Evolutionary conservation across 805 yeast genomes (phyloP), one percentile per base, ranked within the genome.

Genomic region (Suhomyces pyralidae): DNA sequence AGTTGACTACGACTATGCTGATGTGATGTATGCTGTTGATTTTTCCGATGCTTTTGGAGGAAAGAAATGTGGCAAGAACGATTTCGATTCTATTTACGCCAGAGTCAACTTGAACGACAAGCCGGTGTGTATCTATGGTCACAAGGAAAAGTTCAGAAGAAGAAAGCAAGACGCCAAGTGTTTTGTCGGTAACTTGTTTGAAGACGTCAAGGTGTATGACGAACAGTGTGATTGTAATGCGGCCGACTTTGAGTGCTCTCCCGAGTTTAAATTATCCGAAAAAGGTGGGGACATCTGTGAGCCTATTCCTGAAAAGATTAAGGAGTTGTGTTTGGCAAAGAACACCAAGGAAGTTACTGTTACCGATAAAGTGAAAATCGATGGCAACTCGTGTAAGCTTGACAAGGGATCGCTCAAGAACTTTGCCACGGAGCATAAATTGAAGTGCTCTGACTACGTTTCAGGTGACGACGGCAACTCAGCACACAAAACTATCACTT

Each of bases 171-270:
- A 78, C 45, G 80, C 92, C 1, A 63, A 82, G 53, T 90, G 97
- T 73, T 80, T 80, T 63, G 81, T 82, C 10, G 74, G 74, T 51
- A 71, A 73, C 45, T 61, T 78, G 15, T 81, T 69, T 57, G 73
- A 73, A 22, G 84, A 82, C 57, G 63, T 82, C 7, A 67, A 71
- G 46, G 71, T 72, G 6, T 66, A 69, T 20, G 83, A 81, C 54
- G 85, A 81, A 50, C 67, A 79, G 7, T 90, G 96, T 66, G 69
- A 72, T 7, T 90, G 97, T 71, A 68, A 81, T 0, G 77, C 71
- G n/a, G 58, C 61, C 5, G 96, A 90, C 64, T 84, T 79, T 55
- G 96, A 89, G 62, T 90, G 97, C 69, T 76, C 79, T 2, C 74
- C 68, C 45, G 86, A 85, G 19, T 74, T 72, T 58, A 61, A 55